Conservation (phyloP, 176 grass and related monocot genomes). For the Musa beccarii region DNA sequence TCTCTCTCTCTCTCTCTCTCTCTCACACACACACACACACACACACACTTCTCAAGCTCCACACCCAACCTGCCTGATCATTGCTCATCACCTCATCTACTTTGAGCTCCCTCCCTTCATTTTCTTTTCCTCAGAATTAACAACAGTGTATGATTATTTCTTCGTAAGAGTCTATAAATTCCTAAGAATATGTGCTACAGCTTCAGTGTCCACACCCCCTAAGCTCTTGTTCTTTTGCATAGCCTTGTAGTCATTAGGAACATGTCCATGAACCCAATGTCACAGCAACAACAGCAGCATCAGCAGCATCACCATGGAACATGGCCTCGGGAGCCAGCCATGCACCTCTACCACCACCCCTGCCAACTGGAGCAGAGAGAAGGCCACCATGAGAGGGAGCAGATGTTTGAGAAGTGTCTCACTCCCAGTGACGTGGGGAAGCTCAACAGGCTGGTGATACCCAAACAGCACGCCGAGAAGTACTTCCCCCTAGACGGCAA, state of each 20-base stretch:
- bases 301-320: slow-evolving; percentile 38
- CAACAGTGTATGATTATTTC: too few species aligned
- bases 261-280: slow-evolving; percentile 53
- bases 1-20: neutral
- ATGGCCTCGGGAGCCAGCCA: slow-evolving; percentile 59
- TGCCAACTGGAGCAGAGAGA: slow-evolving; percentile 11
- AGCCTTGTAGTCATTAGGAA: neutral
- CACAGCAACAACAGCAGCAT: neutral
- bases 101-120: too few species aligned
- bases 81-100: too few species aligned
- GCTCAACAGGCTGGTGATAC: slow-evolving; percentile 88
- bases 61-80: too few species aligned
- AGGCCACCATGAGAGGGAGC: slow-evolving; percentile 50
- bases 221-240: neutral
- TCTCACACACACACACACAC: too few species aligned
- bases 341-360: slow-evolving; percentile 51
- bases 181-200: neutral
- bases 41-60: neutral
- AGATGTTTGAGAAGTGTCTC: slow-evolving; percentile 78
- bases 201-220: neutral
- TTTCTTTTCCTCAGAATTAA: too few species aligned
- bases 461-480: slow-evolving; percentile 84
- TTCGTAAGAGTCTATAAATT: neutral
- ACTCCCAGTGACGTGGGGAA: slow-evolving; percentile 86
- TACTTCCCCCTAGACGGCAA: slow-evolving; percentile 63